Evolutionary conservation across 2,329 filamentous ascomycete genomes (phyloP), one percentile per base, ranked within the genome.

Genomic region (Paracorniculantispora psalliotae): DNA sequence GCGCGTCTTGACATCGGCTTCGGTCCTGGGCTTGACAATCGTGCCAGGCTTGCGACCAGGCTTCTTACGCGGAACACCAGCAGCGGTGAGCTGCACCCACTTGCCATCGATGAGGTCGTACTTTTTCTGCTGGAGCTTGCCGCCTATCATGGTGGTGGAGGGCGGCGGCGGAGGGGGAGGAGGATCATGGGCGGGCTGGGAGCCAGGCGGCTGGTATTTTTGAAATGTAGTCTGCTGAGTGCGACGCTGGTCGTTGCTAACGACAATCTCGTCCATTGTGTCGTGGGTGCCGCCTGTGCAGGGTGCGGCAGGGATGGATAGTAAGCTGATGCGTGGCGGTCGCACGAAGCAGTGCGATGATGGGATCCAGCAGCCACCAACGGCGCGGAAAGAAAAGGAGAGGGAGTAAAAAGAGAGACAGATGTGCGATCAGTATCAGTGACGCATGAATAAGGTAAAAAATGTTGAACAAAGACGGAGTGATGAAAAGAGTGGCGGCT

Each of bases 41-140:
- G 75, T 82, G 67, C 80, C 88, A 67, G 85, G 83, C 68, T 88
- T 88, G 52, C 85, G 80, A 23, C 84, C 84, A 21, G 84, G 83
- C 73, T 87, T 88, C 72, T 86, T 86, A 4, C 84, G 74, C 0
- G 83, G 82, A 7, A 83, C 67, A 12, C 83, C 83, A 54, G 82
- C 82, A 26, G 82, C 82, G 0, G 82, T 85, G 55, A 85, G 71
- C 62, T 76, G 78, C 28, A 80, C 77, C 64, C 71, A 71, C 66
- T 74, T 63, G 63, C 76, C 69, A 62, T 79, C 69, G 62, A 74
- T 67, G n/a, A 67, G 57, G 13, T 68, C 71, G 43, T 68, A 75
- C 41, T 67, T 64, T 62, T 69, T 74, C 19, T 66, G 65, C 17
- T 39, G 48, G 8, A 43, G 41, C 43, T 54, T 51, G 47, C 59